Percentiles rank a stretch among this genome's conserved stretches.
Conservation (phyloP, 2,329 filamentous ascomycete genomes). For the Pyrenochaeta sp. region DNA sequence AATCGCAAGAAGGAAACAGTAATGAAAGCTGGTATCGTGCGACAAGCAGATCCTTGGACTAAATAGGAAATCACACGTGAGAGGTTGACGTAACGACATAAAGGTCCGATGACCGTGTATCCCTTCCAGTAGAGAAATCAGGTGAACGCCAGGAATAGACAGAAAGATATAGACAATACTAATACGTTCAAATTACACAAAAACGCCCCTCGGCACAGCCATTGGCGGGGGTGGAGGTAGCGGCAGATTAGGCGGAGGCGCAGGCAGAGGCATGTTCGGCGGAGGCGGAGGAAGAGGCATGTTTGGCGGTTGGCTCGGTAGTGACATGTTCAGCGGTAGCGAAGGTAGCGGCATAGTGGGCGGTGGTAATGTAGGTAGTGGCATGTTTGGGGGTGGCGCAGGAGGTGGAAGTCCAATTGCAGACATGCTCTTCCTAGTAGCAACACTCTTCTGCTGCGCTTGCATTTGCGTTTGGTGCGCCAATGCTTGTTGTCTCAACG, state of each 20-base stretch:
- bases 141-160: background rate
- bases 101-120: background rate
- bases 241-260: slow-evolving; percentile 1
- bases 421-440: slow-evolving; percentile 47
- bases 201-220: background rate
- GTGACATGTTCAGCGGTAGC: slow-evolving; percentile 34
- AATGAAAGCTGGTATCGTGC: background rate
- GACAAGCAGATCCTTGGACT: background rate
- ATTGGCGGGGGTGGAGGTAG: slow-evolving; percentile 16
- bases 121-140: background rate
- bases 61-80: background rate
- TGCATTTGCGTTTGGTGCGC: slow-evolving; percentile 14
- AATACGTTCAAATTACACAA: slow-evolving; percentile 8
- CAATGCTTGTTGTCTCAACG: slow-evolving; percentile 35
- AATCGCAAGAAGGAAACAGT: background rate
- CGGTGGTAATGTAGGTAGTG: slow-evolving; percentile 51
- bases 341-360: slow-evolving; percentile 20
- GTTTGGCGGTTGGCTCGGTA: slow-evolving; percentile 19
- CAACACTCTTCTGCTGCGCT: slow-evolving; percentile 24
- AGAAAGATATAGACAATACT: background rate
- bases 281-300: slow-evolving; percentile 23
- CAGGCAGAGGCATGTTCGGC: slow-evolving; percentile 11
- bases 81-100: background rate
- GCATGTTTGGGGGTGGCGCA: slow-evolving; percentile 56
- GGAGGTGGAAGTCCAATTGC: slow-evolving; percentile 55